Evolutionary conservation across 1,284 basidiomycete species (phyloP).

Genomic region (Amylostereum areolatum): DNA sequence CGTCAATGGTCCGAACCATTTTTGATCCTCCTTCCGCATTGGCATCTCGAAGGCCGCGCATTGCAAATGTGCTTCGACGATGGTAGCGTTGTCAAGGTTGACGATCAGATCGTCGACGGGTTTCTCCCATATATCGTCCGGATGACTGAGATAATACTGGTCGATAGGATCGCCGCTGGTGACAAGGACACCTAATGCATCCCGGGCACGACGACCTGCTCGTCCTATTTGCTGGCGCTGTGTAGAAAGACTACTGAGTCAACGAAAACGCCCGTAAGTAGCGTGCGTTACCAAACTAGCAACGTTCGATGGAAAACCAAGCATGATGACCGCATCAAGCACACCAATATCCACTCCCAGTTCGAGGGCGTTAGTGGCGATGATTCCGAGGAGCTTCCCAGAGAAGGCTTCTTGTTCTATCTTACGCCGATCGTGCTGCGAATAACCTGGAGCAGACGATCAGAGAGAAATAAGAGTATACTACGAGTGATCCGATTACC

Average conservation of each 20-base stretch:
- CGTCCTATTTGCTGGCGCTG: slow-evolving; percentile 86
- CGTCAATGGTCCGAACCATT: slow-evolving; percentile 68
- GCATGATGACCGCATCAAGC: slow-evolving; percentile 85
- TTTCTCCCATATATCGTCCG: slow-evolving; percentile 64
- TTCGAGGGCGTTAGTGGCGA: slow-evolving; percentile 91
- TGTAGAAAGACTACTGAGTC: slow-evolving; percentile 1
- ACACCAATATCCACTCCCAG: slow-evolving; percentile 89
- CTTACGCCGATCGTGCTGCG: slow-evolving; percentile 69
- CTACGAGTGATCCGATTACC: slow-evolving; percentile 35
- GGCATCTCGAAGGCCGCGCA: slow-evolving; percentile 90
- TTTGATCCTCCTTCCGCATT: slow-evolving; percentile 56
- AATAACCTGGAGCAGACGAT: slow-evolving; percentile 42
- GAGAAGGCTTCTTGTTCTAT: slow-evolving; percentile 88
- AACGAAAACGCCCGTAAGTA: slow-evolving; percentile 1
- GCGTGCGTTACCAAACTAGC: slow-evolving; percentile 62
- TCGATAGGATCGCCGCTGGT: slow-evolving; percentile 73
- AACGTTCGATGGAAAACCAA: slow-evolving; percentile 78
- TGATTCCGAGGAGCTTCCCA: slow-evolving; percentile 76
- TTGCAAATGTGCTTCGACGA: slow-evolving; percentile 83
- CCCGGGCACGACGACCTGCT: slow-evolving; percentile 78
- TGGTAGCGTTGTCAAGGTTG: slow-evolving; percentile 70
- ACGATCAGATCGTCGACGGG: slow-evolving; percentile 61
- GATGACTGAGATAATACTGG: slow-evolving; percentile 71
- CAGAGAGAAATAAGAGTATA: background rate
- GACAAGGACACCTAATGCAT: slow-evolving; percentile 78